phyloP scores from a whole-genome alignment of 306 rosid genomes.

The Vigna mungo region DNA sequence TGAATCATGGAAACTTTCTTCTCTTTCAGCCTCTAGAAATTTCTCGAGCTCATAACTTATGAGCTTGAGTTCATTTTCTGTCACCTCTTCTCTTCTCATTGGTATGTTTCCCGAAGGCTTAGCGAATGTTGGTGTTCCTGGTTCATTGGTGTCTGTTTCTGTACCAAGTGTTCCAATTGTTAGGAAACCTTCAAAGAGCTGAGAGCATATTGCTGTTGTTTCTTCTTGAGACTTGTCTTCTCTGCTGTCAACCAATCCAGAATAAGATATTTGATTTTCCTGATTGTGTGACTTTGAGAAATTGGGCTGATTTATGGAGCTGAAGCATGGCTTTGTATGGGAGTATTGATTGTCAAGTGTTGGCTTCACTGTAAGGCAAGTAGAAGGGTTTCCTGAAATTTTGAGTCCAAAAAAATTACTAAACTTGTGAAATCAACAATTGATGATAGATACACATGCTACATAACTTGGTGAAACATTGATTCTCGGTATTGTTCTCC shows the following conservation, averaged over 20 bases:
- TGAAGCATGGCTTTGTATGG: constrained; percentile 54
- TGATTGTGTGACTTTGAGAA: constrained; percentile 50
- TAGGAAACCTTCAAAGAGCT: constrained; percentile 85
- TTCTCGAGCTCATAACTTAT: constrained; percentile 76
- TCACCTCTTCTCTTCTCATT: constrained; percentile 56
- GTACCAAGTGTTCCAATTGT: constrained; percentile 91
- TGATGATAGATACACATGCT: constrained; percentile 33
- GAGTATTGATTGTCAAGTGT: constrained; percentile 60
- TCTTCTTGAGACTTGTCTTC: constrained; percentile 52
- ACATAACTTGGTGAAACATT: constrained; percentile 32
- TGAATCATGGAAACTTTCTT: constrained; percentile 61
- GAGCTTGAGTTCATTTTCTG: constrained; percentile 75
- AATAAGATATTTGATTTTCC: constrained; percentile 50
- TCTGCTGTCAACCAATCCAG: constrained; percentile 49
- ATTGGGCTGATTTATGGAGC: constrained; percentile 49
- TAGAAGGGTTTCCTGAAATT: constrained; percentile 76
- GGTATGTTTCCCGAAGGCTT: constrained; percentile 62
- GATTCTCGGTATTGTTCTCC: constrained; percentile 33
- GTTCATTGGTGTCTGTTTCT: constrained; percentile 62
- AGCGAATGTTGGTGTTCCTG: constrained; percentile 84
- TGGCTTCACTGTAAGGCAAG: constrained; percentile 66
- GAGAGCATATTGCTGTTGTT: constrained; percentile 55
- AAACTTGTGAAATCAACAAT: constrained; percentile 36
- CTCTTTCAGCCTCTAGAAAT: constrained; percentile 78
- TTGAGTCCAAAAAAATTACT: constrained; percentile 45